These are phyloP conservation scores for Megacollybia marginata DNA, from an alignment of 768 basidiomycete species.

Conservation along the genomic window DNA sequence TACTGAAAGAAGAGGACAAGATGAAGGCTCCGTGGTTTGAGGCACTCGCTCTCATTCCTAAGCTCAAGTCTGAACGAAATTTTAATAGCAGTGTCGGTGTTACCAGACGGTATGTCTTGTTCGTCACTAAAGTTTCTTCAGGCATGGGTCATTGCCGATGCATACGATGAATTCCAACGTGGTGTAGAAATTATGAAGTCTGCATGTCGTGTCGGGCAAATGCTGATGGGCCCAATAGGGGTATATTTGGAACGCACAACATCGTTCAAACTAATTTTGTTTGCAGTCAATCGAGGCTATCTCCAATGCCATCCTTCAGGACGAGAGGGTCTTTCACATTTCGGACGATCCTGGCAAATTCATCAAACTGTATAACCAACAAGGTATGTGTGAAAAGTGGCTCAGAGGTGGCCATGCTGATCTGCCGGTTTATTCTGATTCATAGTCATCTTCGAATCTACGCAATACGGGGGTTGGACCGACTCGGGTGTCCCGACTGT, in stretches of 20 bases:
- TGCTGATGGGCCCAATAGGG: slow-evolving; percentile 3
- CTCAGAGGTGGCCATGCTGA: not conserved
- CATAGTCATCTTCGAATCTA: slow-evolving; percentile 1
- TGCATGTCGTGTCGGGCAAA: not conserved
- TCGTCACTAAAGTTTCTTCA: slow-evolving; percentile 7
- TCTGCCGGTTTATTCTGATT: not conserved
- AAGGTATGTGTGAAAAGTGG: slow-evolving; percentile 2
- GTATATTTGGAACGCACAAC: not conserved
- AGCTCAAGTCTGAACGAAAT: slow-evolving; percentile 3
- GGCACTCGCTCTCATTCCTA: slow-evolving; percentile 5
- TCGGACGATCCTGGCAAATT: slow-evolving; percentile 2
- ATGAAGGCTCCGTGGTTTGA: slow-evolving; percentile 13
- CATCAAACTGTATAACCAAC: slow-evolving; percentile 7
- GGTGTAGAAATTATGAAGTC: slow-evolving; percentile 4
- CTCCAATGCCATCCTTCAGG: slow-evolving; percentile 12
- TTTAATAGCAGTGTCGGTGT: slow-evolving; percentile 3
- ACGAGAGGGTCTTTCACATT: slow-evolving; percentile 11
- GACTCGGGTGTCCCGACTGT: slow-evolving; percentile 4
- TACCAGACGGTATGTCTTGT: slow-evolving; percentile 10
- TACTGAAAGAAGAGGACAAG: not conserved
- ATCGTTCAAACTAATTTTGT: not conserved
- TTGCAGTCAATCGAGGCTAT: slow-evolving; percentile 6
- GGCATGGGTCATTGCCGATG: not conserved
- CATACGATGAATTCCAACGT: slow-evolving; percentile 3
- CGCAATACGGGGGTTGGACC: slow-evolving; percentile 2